Conservation (phyloP, 106 monocot species). For the Dioscorea alata region DNA sequence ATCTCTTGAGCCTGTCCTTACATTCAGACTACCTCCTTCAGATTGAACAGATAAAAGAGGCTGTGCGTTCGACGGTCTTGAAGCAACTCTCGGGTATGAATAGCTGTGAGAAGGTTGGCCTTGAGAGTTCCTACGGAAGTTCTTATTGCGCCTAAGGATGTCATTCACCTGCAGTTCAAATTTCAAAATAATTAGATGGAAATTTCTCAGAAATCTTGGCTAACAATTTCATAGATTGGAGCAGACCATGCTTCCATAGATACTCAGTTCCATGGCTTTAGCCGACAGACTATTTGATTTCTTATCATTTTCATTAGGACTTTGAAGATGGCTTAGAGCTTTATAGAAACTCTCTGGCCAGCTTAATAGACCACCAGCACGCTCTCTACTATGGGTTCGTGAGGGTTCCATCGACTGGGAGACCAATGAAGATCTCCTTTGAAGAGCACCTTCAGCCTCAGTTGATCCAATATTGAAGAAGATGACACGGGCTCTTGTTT, state of each 20-base stretch:
- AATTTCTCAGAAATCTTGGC: background rate
- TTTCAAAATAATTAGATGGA: background rate
- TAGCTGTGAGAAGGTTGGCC: conserved; percentile 20
- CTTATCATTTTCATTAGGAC: conserved; percentile 15
- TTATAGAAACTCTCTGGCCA: conserved; percentile 79
- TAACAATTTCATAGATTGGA: background rate
- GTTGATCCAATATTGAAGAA: conserved; percentile 47
- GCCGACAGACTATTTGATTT: conserved; percentile 46
- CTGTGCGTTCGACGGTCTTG: conserved; percentile 5
- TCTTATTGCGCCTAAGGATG: conserved; percentile 16
- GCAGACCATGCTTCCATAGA: conserved; percentile 81
- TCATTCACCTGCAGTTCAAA: conserved; percentile 42
- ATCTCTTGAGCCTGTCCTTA: conserved; percentile 17
- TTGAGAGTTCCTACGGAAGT: conserved; percentile 14
- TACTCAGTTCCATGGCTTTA: conserved; percentile 80
- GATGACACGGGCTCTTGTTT: conserved; percentile 74
- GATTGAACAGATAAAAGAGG: conserved; percentile 53
- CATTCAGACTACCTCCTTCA: conserved; percentile 47
- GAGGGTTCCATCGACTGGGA: conserved; percentile 30
- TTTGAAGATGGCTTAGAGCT: conserved; percentile 24
- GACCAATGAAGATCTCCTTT: conserved; percentile 33
- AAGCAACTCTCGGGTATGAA: conserved; percentile 51
- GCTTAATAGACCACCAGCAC: conserved; percentile 66
- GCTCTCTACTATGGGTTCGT: conserved; percentile 41
- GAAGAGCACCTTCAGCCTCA: conserved; percentile 32